Evolutionary conservation across 176 grass and related monocot species (phyloP).

Genomic region (Paspalum notatum): DNA sequence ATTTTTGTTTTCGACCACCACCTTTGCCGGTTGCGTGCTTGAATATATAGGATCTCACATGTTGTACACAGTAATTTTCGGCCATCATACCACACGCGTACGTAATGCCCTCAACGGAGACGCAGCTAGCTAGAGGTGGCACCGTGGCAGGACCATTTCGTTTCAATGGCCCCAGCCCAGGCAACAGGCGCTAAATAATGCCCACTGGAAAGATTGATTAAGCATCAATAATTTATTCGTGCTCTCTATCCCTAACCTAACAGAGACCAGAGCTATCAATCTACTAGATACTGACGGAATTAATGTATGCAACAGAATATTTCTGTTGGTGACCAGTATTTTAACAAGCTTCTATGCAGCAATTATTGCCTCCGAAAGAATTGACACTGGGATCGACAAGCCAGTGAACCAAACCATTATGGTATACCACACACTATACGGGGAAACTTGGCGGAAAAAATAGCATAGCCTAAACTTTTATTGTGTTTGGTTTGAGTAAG

Average conservation of each 20-base stretch:
- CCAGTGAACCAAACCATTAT: conserved; percentile 30
- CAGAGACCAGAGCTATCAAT: not conserved
- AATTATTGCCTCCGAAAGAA: conserved; percentile 39
- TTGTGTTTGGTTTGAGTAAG: too few species aligned
- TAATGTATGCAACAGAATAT: not conserved
- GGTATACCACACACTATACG: not conserved
- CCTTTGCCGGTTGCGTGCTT: not conserved
- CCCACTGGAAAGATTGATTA: conserved; percentile 20
- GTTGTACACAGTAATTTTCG: too few species aligned
- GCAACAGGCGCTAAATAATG: not conserved
- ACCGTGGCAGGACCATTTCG: not conserved
- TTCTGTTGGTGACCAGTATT: conserved; percentile 26
- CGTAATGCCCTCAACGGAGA: not conserved
- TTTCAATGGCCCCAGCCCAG: conserved; percentile 7
- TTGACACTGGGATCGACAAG: conserved; percentile 26
- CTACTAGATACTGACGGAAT: too few species aligned
- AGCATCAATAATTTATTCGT: conserved; percentile 1
- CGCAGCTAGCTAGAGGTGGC: too few species aligned
- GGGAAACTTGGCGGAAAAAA: too few species aligned
- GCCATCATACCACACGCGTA: too few species aligned
- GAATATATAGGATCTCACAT: not conserved
- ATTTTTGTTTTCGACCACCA: too few species aligned
- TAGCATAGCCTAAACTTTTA: too few species aligned
- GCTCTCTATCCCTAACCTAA: not conserved
- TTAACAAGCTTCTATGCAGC: conserved; percentile 29